Base-by-base conservation (phyloP, 352 stramenopile species). In the Pythium folliculosum region DNA sequence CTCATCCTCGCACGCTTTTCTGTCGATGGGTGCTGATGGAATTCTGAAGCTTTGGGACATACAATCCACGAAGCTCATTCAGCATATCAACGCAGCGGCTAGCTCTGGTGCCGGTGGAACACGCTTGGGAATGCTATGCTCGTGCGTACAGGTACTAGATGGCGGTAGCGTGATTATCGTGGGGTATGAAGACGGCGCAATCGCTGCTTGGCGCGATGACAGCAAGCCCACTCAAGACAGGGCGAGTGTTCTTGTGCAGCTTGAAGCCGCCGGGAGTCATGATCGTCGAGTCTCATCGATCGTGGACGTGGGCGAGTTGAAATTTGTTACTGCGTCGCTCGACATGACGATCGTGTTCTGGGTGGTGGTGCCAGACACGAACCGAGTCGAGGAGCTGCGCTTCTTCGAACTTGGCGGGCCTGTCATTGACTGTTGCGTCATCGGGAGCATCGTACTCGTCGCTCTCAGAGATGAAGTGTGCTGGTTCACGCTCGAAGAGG, bases 311-410 rank as follows among this genome's bases (percentile, higher is more conserved):
- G 50, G 63, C 5, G 67, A 58, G 8, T 1, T 40, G 4, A 55
- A 73, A 14, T 87, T 92, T 47, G 10, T 88, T 7, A 81, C 70
- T 6, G 77, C 74, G 8, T 92, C 83, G 0, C 56, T 89, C 9
- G 84, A 92, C 40, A 89, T 88, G 81, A 90, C 77, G 7, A 64
- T 86, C 4, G 81, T 92, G 52, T 48, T 89, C 0, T 92, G 84
- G 84, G 16, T 57, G 10, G 78, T 88, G 21, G 17, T 27, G 3
- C 63, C 43, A 0, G 60, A 70, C 1, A 54, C 49, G 38, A 57
- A 49, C 25, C 38, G 37, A 17, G 75, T 90, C 1, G 57, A 84
- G 1, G 84, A 90, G 54, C 65, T 79, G 5, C 75, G 79, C 5
- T 89, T 89, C 55, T 92, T 90, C 53, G 81, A 92, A 5, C 65